Evolutionary conservation across 371 early-diverging fungal genomes (phyloP), one percentile per base, ranked within the genome.

Genomic region (Mortierella sp.): DNA sequence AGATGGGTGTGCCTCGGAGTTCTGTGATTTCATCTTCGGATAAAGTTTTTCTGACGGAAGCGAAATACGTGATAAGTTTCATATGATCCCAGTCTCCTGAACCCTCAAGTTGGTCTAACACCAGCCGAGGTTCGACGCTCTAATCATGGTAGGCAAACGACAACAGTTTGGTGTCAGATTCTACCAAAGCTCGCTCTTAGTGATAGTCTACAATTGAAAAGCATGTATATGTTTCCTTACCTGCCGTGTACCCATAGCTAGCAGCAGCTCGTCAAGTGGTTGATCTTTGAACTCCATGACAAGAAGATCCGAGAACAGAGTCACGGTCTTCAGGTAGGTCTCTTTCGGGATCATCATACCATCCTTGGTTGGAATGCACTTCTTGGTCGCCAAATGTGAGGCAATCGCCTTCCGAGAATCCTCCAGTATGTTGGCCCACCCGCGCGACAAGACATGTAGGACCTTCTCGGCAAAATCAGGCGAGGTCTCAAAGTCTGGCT

Each of bases 51-150:
- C 88, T 84, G 23, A 93, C 87, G 2, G 89, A 84, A 0, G 91
- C 85, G 10, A 96, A 81, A 61, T 94, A 96, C 63, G 93, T 94
- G 28, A 93, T 85, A 2, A 96, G 82, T 59, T 94, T 92, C 26
- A 90, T 81, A 57, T 94, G 93, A 48, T 95, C 93, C 96, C 96
- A 96, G 49, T 90, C 90, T 23, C 95, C 87, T 13, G 89, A 90
- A 12, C 86, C 86, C 41, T 89, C 86, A 38, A 96, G 79, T 28
- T 95, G 84, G 65, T 92, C 91, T 83, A 96, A 94, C 9, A 96
- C 86, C 60, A 94, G 64, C 72, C 94, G 95, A 30, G 95, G 71
- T 18, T 96, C 94, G 1, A 95, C 94, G 67, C 94, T 91, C 84
- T 93, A 50, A 6, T 27, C 38, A 34, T 19, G 54, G 12, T 42